These are phyloP conservation scores for Penicillium rolfsii DNA, from an alignment of 2,329 filamentous ascomycete species.

Conservation along the genomic window DNA sequence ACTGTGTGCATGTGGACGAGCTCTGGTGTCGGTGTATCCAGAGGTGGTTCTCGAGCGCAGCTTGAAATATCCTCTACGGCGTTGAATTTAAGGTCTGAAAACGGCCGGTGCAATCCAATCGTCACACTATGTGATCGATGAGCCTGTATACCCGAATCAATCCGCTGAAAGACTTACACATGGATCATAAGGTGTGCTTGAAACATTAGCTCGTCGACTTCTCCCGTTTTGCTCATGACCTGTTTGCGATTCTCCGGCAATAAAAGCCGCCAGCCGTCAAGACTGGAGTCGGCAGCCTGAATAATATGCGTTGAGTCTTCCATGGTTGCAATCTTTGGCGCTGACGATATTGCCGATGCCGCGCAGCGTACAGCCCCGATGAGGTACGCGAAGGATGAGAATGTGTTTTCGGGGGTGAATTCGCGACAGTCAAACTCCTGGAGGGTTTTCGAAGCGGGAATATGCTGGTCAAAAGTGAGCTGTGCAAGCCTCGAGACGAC, in stretches of 20 bases:
- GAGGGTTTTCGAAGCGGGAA: constrained; percentile 32
- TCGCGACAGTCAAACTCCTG: constrained; percentile 40
- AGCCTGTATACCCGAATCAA: too few species aligned
- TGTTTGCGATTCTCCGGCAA: constrained; percentile 40
- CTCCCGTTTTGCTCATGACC: constrained; percentile 35
- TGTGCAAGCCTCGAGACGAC: neutral
- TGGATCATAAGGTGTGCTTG: constrained; percentile 77
- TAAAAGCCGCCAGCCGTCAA: constrained; percentile 47
- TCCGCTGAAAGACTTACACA: constrained; percentile 25
- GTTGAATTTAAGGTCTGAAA: constrained; percentile 47
- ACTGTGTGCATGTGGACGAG: constrained; percentile 46
- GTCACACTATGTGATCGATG: too few species aligned
- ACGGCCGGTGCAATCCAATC: constrained; percentile 31
- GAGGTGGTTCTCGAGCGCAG: constrained; percentile 34
- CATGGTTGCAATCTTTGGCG: too few species aligned
- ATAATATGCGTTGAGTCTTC: constrained; percentile 34
- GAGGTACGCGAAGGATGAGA: constrained; percentile 42
- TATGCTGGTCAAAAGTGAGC: constrained; percentile 9
- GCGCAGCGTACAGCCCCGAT: constrained; percentile 34
- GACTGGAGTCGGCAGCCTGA: constrained; percentile 40
- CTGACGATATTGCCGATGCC: constrained; percentile 32
- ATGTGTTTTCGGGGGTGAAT: constrained; percentile 30
- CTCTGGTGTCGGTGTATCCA: constrained; percentile 22
- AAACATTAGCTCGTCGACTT: constrained; percentile 68
- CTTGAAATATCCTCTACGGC: constrained; percentile 45